These are phyloP conservation scores for Agastache rugosa DNA, from an alignment of 257 asterid genomes.

Conservation along the genomic window DNA sequence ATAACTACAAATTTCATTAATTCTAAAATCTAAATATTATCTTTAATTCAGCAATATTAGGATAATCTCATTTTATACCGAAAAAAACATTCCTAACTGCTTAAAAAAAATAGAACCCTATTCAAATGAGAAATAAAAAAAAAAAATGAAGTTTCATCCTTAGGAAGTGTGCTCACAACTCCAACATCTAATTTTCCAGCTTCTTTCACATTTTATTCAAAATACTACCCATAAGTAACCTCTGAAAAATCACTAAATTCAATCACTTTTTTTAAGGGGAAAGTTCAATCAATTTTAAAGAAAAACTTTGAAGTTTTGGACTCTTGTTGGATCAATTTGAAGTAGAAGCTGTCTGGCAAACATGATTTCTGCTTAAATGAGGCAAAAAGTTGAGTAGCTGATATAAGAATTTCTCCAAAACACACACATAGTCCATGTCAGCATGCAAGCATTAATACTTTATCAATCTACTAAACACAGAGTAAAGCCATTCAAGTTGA, in stretches of 20 bases:
- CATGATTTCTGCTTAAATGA: not conserved
- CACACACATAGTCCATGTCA: not conserved
- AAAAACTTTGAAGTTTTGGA: not conserved
- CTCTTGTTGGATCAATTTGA: not conserved
- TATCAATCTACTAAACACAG: not conserved
- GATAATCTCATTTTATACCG: too few relatives aligned
- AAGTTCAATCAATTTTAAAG: not conserved
- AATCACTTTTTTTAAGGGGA: not conserved
- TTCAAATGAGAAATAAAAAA: too few relatives aligned
- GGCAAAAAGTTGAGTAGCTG: not conserved
- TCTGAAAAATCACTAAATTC: not conserved
- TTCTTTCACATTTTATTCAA: too few relatives aligned
- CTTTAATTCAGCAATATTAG: too few relatives aligned
- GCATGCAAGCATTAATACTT: conserved; percentile 4
- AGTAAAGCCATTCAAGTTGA: conserved; percentile 8
- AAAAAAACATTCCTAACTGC: too few relatives aligned
- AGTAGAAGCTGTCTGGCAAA: not conserved
- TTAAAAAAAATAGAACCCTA: too few relatives aligned
- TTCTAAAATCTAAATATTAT: too few relatives aligned
- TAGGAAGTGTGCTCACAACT: too few relatives aligned
- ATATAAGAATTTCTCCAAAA: not conserved
- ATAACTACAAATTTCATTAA: too few relatives aligned
- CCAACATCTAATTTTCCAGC: too few relatives aligned
- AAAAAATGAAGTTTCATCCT: too few relatives aligned
- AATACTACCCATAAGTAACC: too few relatives aligned